Evolutionary conservation across 495 filamentous ascomycete species (phyloP).

Genomic region (Diplogelasinospora grovesii): DNA sequence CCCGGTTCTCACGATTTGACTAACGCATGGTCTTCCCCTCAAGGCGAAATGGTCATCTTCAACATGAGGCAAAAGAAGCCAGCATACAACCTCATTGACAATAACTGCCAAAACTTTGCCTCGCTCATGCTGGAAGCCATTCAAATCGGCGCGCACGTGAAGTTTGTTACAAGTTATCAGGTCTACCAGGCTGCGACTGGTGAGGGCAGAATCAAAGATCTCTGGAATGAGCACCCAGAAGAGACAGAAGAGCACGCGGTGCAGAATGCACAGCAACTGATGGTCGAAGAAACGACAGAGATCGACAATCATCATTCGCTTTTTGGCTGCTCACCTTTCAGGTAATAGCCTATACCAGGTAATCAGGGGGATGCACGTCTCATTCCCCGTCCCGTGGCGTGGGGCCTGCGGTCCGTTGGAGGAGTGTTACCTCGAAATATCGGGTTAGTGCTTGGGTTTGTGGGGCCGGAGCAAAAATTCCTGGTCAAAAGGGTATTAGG

Average conservation of each 20-base stretch:
- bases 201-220: slow-evolving; percentile 28
- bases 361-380: too few species aligned
- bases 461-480: too few species aligned
- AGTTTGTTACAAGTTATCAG: slow-evolving; percentile 37
- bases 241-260: slow-evolving; percentile 17
- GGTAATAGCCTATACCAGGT: too few species aligned
- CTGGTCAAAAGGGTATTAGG: too few species aligned
- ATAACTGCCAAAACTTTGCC: slow-evolving; percentile 45
- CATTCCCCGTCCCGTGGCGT: too few species aligned
- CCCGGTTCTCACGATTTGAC: background rate
- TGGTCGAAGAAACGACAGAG: slow-evolving; percentile 38
- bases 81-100: slow-evolving; percentile 41
- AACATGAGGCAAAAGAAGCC: slow-evolving; percentile 33
- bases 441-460: too few species aligned
- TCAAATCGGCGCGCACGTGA: slow-evolving; percentile 28
- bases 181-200: slow-evolving; percentile 36
- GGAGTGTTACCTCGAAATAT: too few species aligned
- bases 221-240: slow-evolving; percentile 28
- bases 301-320: slow-evolving; percentile 29
- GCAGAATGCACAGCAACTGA: slow-evolving; percentile 30
- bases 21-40: too few species aligned
- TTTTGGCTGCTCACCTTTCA: too few species aligned
- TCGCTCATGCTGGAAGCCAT: slow-evolving; percentile 37
- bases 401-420: too few species aligned
- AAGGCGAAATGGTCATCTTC: slow-evolving; percentile 38